Evolutionary conservation across 805 yeast genomes (phyloP), one percentile per base, ranked within the genome.

Genomic region (Saccharomycopsis oosterbeekiorum): DNA sequence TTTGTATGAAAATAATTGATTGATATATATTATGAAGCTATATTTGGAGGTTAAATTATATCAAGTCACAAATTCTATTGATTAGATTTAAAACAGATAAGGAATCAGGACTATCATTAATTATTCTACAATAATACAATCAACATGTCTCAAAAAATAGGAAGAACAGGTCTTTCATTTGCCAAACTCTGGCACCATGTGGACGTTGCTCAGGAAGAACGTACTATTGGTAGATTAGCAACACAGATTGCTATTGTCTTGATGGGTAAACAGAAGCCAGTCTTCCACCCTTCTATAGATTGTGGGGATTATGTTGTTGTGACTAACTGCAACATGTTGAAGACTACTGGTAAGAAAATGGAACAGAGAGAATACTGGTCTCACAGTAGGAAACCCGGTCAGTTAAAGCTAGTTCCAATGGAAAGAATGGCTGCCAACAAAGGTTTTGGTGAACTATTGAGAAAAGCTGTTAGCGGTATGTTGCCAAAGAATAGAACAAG

Each of bases 261-360:
- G 51, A 90, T 89, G 75, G 99, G 99, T n/a, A 94, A 94, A 73
- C 97, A 94, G 76, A 94, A 94, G 77, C 99, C 99, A 3, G 81
- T 90, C 0, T 86, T 75, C 66, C 89, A 91, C 68, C 83, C 82
- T 36, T 80, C 86, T 1, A 70, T 87, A 71, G 99, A 94, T 75
- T 84, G 85, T 65, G 99, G 99, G 14, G 99, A 94, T 74, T 94
- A 92, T 70, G 97, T 94, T 12, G 98, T 94, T 12, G 97, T 93
- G 1, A 88, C 97, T 14, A 96, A 94, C 76, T 91, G 97, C 70
- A 81, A 89, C 62, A 83, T 84, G 66, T 73, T 94, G 68, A 85
- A 84, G 67, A 78, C 87, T n/a, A 85, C 97, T 0, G 98, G 98
- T 65, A 86, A 84, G 64, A 93, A 94, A 72, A 72, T 92, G 69